Percentiles rank a stretch among this genome's conserved stretches.
phyloP scores from a whole-genome alignment of 129 eudicot species.

The Flaveria bidentis region DNA sequence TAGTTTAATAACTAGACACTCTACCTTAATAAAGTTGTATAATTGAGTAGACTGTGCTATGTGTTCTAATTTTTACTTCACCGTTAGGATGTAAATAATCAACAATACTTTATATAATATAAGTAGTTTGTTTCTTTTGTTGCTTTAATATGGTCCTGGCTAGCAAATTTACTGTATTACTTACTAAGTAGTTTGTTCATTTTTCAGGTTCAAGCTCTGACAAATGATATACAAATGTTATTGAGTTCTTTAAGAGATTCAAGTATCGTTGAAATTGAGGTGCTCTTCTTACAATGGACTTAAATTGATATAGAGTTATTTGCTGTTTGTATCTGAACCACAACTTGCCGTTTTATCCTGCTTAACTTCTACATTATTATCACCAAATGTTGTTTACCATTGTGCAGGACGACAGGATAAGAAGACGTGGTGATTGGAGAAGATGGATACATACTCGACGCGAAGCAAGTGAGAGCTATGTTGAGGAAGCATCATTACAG shows the following conservation, averaged over 20 bases:
- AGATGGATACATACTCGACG: constrained; percentile 44
- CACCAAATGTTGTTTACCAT: constrained; percentile 10
- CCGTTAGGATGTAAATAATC: too few relatives aligned
- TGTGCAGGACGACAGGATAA: constrained; percentile 59
- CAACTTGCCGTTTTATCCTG: background rate
- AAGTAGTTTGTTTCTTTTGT: background rate
- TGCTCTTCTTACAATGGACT: constrained; percentile 11
- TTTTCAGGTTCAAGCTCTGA: constrained; percentile 8
- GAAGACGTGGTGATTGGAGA: constrained; percentile 65
- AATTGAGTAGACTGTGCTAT: too few relatives aligned
- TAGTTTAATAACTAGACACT: too few relatives aligned
- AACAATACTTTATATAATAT: too few relatives aligned
- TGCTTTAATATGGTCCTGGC: background rate
- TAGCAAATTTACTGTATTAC: background rate
- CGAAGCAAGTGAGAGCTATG: constrained; percentile 23
- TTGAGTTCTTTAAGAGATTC: background rate
- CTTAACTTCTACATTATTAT: background rate
- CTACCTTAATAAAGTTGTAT: too few relatives aligned
- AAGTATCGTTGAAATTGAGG: constrained; percentile 6
- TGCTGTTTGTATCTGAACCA: background rate
- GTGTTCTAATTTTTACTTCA: too few relatives aligned
- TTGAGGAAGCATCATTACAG: constrained; percentile 41
- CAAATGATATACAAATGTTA: constrained; percentile 34
- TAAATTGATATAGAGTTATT: background rate
- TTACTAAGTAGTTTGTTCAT: background rate